A percentile compares a stretch with the other conserved stretches of the same genome.
phyloP scores from a whole-genome alignment of 345 rosid species.

The Ceriops decandra region DNA sequence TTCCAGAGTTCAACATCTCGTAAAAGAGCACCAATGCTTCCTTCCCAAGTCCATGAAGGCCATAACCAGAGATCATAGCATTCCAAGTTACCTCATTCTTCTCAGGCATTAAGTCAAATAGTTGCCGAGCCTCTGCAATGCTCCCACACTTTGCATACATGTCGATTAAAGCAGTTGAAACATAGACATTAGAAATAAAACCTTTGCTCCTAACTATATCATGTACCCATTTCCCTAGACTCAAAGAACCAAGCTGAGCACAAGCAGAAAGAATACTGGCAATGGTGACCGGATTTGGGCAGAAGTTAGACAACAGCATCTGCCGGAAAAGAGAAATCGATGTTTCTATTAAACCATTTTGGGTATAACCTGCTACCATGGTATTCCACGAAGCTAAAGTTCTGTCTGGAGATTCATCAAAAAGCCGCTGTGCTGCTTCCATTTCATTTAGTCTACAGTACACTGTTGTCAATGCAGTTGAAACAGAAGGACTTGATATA shows the following conservation, averaged over 20 bases:
- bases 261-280: slow-evolving; percentile 75
- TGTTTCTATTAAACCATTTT: slow-evolving; percentile 62
- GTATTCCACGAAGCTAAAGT: slow-evolving; percentile 82
- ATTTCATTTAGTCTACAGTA: slow-evolving; percentile 62
- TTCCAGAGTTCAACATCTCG: slow-evolving; percentile 48
- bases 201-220: slow-evolving; percentile 42
- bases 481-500: slow-evolving; percentile 45
- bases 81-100: slow-evolving; percentile 87
- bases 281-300: slow-evolving; percentile 62
- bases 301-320: slow-evolving; percentile 49
- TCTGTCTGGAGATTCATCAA: slow-evolving; percentile 52
- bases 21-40: slow-evolving; percentile 56
- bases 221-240: slow-evolving; percentile 73
- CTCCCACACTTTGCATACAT: slow-evolving; percentile 88
- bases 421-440: slow-evolving; percentile 46
- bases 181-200: slow-evolving; percentile 56
- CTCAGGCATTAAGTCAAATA: slow-evolving; percentile 53
- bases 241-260: slow-evolving; percentile 69
- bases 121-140: slow-evolving; percentile 51
- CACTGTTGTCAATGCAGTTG: slow-evolving; percentile 61
- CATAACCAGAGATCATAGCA: slow-evolving; percentile 75
- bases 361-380: slow-evolving; percentile 77
- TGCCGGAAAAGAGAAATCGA: slow-evolving; percentile 64
- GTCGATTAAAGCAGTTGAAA: slow-evolving; percentile 69
- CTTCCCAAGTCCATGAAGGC: slow-evolving; percentile 75